Evolutionary conservation across 2,329 filamentous ascomycete genomes (phyloP), one percentile per base, ranked within the genome.

Genomic region (Coniochaeta sp.): DNA sequence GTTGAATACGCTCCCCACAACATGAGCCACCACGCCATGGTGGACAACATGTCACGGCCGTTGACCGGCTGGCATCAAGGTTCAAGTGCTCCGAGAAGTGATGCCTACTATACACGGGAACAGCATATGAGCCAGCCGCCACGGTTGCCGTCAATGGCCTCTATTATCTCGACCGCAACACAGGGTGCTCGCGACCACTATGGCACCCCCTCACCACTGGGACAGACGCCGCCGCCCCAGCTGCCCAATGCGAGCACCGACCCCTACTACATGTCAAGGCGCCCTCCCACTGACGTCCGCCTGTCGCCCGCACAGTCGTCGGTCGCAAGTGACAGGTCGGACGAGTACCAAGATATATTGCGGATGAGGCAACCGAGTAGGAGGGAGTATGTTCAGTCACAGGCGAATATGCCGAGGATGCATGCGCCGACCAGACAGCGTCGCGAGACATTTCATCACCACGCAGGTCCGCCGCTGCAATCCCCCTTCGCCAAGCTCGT

Each of bases 21-120:
- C 54, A 59, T 66, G 56, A 60, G 63, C 52, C 38, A 42, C 38
- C 20, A 42, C n/a, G 26, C 38, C 38, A 18, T 24, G 38, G 38
- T 30, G 45, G 65, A 66, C 60, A 60, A 59, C 50, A 71, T 71
- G 68, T 62, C 67, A 55, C 64, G 64, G 59, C 60, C 65, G 50
- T 61, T 61, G 46, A 61, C 63, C 55, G 56, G 55, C 55, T 69
- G 62, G 65, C 54, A 56, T 32, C 61, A 64, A 27, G 63, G 65
- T 33, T 56, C 59, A 47, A 65, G 64, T 30, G 57, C 57, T 51
- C 62, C 63, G 6, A 56, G 60, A 52, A 57, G 60, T 54, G 61
- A 55, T 18, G 52, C 51, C 22, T 59, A 60, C 50, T 64, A 65
- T 55, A 45, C 58, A 42, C 57, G 59, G 38, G 64, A 68, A 40